Evolutionary conservation across 2,329 filamentous ascomycete genomes (phyloP).

Genomic region (Calonectria multiphialidica): DNA sequence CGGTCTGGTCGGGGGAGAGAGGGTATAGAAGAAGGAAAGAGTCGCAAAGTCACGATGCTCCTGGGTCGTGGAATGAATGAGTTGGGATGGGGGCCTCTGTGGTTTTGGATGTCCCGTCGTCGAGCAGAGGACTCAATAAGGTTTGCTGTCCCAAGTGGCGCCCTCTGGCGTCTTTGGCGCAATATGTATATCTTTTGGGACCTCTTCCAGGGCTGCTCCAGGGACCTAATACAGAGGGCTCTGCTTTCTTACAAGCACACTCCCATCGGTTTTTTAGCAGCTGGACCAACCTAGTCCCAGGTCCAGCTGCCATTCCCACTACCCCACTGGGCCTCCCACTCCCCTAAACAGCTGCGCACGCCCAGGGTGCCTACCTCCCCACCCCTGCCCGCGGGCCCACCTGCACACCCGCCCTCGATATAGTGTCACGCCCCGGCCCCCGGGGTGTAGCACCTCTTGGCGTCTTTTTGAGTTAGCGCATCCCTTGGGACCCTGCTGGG

Average conservation of each 20-base stretch:
- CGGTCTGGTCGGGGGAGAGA: conserved; percentile 30
- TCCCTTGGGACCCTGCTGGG: conserved; percentile 36
- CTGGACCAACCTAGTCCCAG: conserved; percentile 1
- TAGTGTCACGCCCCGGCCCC: background rate
- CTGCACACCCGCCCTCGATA: background rate
- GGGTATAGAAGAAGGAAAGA: conserved; percentile 34
- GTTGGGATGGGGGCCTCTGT: conserved; percentile 29
- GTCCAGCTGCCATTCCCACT: conserved; percentile 6
- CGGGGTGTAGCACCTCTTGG: conserved; percentile 33
- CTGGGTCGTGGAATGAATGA: conserved; percentile 34
- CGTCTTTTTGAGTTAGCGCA: conserved; percentile 34
- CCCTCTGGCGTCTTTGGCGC: conserved; percentile 38
- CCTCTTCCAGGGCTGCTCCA: conserved; percentile 23
- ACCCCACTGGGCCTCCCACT: background rate
- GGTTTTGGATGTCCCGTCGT: conserved; percentile 36
- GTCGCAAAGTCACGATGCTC: conserved; percentile 38
- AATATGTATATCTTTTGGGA: conserved; percentile 42
- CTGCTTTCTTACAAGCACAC: conserved; percentile 10
- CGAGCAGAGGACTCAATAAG: conserved; percentile 43
- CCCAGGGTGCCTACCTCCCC: background rate
- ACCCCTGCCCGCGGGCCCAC: background rate
- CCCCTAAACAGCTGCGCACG: conserved; percentile 3
- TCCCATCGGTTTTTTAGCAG: conserved; percentile 11
- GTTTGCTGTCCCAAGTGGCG: conserved; percentile 41
- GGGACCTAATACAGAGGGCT: conserved; percentile 16